Evolutionary conservation across 768 basidiomycete species (phyloP).

Genomic region (Neoboletus subvelutipes): DNA sequence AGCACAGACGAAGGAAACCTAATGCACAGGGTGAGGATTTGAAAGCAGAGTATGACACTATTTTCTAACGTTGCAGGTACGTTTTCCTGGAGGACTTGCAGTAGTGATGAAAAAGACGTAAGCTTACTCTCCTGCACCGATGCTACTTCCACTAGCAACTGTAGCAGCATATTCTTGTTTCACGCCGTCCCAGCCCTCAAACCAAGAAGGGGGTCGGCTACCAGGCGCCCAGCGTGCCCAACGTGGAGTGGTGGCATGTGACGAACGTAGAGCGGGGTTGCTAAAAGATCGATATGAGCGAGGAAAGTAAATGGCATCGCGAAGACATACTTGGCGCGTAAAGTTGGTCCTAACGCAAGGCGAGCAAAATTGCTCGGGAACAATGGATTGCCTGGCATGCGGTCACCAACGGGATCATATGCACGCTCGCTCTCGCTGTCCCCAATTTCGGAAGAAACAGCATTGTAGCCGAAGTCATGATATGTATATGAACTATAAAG

Average conservation of each 20-base stretch:
- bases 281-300: conserved; percentile 14
- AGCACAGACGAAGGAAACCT: background rate
- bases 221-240: conserved; percentile 30
- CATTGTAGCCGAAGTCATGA: conserved; percentile 15
- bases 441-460: conserved; percentile 22
- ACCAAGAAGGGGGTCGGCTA: conserved; percentile 38
- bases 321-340: conserved; percentile 50
- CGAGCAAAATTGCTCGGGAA: conserved; percentile 82
- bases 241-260: conserved; percentile 12
- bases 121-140: conserved; percentile 25
- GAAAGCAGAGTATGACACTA: background rate
- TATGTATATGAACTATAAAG: conserved; percentile 13
- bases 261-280: conserved; percentile 26
- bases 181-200: conserved; percentile 39
- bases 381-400: conserved; percentile 70
- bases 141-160: conserved; percentile 36
- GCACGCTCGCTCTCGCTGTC: conserved; percentile 31
- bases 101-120: background rate
- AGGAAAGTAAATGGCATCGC: background rate
- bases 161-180: conserved; percentile 47
- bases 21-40: background rate
- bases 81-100: background rate
- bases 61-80: background rate
- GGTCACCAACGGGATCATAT: conserved; percentile 58
- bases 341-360: conserved; percentile 62